Base-by-base conservation (phyloP, 768 basidiomycete species). In the Termitomyces titanicus region DNA sequence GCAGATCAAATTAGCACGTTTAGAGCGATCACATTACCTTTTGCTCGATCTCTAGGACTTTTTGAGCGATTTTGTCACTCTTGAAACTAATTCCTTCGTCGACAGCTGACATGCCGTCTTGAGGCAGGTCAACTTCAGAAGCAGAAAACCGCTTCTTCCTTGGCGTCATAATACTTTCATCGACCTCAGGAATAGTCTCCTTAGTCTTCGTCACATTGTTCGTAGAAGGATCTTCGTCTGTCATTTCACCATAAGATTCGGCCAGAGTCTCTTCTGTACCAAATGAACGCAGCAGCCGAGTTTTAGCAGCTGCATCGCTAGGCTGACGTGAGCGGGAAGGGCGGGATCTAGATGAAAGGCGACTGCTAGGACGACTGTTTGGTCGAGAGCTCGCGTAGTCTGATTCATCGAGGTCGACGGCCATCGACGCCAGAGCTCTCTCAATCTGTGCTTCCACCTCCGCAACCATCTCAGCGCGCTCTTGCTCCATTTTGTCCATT, bases 401-500 rank as follows among this genome's bases (percentile, higher is more conserved):
- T 17, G 88, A 90, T 51, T 89, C 88, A 48, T 83, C 84, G 51
- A 88, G 76, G 60, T 86, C 88, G 56, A 92, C 86, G 24, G 86
- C 85, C 90, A 94, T 92, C 24, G 88, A 88, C 25, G 83, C 86
- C 47, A 94, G 77, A 0, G 92, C 92, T 54, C 88, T 80, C 69
- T 93, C 92, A 63, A 94, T 94, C 73, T 94, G 92, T 25, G 88
- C 89, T 66, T 94, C 92, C 22, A 94, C 91, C 71, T 94, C 92
- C n/a, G 89, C 90, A 39, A 94, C 86, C 92, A 92, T 91, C 64
- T 87, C 88, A 50, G 86, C 83, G 58, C 92, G 89, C 72, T 89
- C 92, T 64, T 83, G 74, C 67, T 94, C 92, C 91, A 94, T 92
- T 65, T 72, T 83, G 42, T 92, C 89, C 89, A 94, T 94, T 4